A percentile compares a stretch with the other conserved stretches of the same genome.
These are phyloP conservation scores for Stropharia rugosoannulata DNA, from an alignment of 768 basidiomycete genomes.

Conservation along the genomic window DNA sequence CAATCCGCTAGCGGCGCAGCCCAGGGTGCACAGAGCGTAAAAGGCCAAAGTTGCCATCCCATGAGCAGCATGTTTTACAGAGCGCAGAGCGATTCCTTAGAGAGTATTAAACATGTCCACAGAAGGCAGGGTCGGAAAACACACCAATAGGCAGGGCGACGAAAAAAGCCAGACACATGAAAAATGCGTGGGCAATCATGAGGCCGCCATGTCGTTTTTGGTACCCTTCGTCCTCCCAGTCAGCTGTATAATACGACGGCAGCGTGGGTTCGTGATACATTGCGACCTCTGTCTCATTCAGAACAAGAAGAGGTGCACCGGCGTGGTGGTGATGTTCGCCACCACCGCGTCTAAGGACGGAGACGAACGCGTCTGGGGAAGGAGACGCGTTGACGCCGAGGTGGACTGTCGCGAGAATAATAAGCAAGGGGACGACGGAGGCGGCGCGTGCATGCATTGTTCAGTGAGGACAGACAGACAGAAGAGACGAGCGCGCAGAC, in stretches of 20 bases:
- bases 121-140: slow-evolving; percentile 3
- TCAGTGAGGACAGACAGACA: background rate
- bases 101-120: slow-evolving; percentile 1
- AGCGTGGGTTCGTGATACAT: slow-evolving; percentile 68
- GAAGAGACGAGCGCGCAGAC: background rate
- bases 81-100: slow-evolving; percentile 77
- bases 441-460: slow-evolving; percentile 15
- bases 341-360: slow-evolving; percentile 19
- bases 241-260: slow-evolving; percentile 81
- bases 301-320: slow-evolving; percentile 48
- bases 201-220: slow-evolving; percentile 59
- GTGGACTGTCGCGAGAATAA: slow-evolving; percentile 8
- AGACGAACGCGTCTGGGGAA: background rate
- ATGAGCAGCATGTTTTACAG: slow-evolving; percentile 69
- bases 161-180: slow-evolving; percentile 83
- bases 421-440: slow-evolving; percentile 8
- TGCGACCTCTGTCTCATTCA: slow-evolving; percentile 79
- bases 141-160: slow-evolving; percentile 79
- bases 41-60: slow-evolving; percentile 59
- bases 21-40: slow-evolving; percentile 58
- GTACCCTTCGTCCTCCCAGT: slow-evolving; percentile 55
- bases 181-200: slow-evolving; percentile 71
- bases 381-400: slow-evolving; percentile 9
- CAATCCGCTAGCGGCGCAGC: slow-evolving; percentile 63
- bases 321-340: slow-evolving; percentile 51